Evolutionary conservation across 805 yeast species (phyloP).

Genomic region (Schwanniomyces occidentalis): DNA sequence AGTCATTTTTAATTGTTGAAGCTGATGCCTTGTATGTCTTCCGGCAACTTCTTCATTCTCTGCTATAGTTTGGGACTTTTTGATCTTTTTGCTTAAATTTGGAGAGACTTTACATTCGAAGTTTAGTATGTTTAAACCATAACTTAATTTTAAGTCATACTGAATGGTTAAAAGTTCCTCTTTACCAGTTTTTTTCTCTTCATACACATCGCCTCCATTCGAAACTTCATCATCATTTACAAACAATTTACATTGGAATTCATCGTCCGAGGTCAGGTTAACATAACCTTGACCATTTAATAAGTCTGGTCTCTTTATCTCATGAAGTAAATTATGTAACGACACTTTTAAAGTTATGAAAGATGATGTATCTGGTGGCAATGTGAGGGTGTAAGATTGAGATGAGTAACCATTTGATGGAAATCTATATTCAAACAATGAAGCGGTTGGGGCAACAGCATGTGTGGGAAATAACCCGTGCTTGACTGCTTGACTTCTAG

Average conservation of each 20-base stretch:
- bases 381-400: conserved; percentile 36
- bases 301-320: conserved; percentile 31
- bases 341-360: conserved; percentile 33
- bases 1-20: conserved; percentile 44
- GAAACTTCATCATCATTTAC: conserved; percentile 41
- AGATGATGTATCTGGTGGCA: conserved; percentile 39
- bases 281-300: conserved; percentile 31
- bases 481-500: conserved; percentile 26
- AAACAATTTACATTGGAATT: conserved; percentile 39
- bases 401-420: conserved; percentile 40
- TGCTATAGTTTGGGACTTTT: conserved; percentile 20
- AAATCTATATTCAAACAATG: conserved; percentile 40
- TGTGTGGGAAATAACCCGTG: conserved; percentile 35
- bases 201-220: conserved; percentile 30
- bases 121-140: conserved; percentile 39
- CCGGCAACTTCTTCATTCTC: conserved; percentile 35
- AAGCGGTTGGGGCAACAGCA: conserved; percentile 21
- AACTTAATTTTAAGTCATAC: conserved; percentile 40
- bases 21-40: conserved; percentile 46
- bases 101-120: conserved; percentile 47
- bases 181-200: conserved; percentile 22
- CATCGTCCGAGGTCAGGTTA: conserved; percentile 38
- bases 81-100: conserved; percentile 34
- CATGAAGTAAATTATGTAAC: conserved; percentile 34
- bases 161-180: conserved; percentile 23